A percentile compares a stretch with the other conserved stretches of the same genome.
phyloP scores from a whole-genome alignment of 208 protist genomes.

The Trypanosoma caninum region DNA sequence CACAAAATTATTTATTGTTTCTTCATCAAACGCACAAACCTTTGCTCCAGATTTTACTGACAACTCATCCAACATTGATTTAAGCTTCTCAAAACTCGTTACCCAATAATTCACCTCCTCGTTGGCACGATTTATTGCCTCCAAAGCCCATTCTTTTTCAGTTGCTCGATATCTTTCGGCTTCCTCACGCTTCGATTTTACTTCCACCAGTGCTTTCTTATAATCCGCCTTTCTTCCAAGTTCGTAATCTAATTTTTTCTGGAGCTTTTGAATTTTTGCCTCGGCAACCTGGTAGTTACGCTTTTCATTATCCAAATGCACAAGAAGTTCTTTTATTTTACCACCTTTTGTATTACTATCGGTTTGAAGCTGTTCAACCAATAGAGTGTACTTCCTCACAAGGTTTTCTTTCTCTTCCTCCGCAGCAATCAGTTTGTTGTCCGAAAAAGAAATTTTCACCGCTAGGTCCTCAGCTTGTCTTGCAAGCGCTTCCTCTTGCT shows the following conservation, averaged over 20 bases:
- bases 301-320: conserved; percentile 21
- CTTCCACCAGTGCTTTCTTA: conserved; percentile 62
- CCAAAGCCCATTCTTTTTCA: conserved; percentile 51
- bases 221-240: conserved; percentile 71
- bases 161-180: conserved; percentile 46
- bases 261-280: conserved; percentile 39
- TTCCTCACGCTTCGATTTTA: conserved; percentile 59
- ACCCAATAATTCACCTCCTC: conserved; percentile 74
- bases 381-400: conserved; percentile 4
- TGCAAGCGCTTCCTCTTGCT: conserved; percentile 1
- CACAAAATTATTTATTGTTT: conserved; percentile 44
- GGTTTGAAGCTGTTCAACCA: not conserved
- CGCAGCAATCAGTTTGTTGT: conserved; percentile 4
- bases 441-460: conserved; percentile 6
- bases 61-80: conserved; percentile 49
- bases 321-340: conserved; percentile 14
- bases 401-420: conserved; percentile 10
- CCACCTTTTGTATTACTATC: not conserved
- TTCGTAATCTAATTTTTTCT: conserved; percentile 58
- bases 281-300: conserved; percentile 12
- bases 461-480: conserved; percentile 3
- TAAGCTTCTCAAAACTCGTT: conserved; percentile 71
- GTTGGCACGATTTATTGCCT: conserved; percentile 69
- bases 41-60: conserved; percentile 18
- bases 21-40: conserved; percentile 45